phyloP scores from a whole-genome alignment of 768 basidiomycete species.

The Pulveroboletus sp. region DNA sequence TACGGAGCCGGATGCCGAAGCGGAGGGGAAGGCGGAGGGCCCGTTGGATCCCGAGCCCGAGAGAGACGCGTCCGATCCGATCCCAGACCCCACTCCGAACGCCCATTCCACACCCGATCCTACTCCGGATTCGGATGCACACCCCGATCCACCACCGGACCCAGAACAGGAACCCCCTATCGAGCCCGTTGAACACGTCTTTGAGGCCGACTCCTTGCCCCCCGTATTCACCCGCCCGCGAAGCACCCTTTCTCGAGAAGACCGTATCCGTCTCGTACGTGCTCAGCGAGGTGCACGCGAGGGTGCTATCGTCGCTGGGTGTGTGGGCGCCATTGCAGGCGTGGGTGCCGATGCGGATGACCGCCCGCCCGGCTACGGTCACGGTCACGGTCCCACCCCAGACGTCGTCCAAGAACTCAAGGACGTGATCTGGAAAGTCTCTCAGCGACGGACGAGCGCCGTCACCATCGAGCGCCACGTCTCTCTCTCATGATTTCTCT shows the following conservation, averaged over 20 bases:
- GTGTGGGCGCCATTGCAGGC: too few species aligned
- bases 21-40: conserved; percentile 26
- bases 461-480: not conserved
- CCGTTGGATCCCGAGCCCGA: too few species aligned
- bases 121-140: not conserved
- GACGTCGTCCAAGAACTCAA: conserved; percentile 84
- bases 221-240: conserved; percentile 51
- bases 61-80: too few species aligned
- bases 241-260: conserved; percentile 68
- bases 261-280: conserved; percentile 63
- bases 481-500: too few species aligned
- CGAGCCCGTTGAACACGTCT: conserved; percentile 75
- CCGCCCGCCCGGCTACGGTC: too few species aligned
- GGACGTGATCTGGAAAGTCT: conserved; percentile 85
- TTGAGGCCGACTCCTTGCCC: conserved; percentile 56
- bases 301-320: too few species aligned
- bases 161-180: conserved; percentile 38
- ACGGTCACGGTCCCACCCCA: conserved; percentile 70
- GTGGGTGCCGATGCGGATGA: too few species aligned
- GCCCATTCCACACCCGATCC: too few species aligned
- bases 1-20: conserved; percentile 49
- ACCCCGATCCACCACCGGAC: conserved; percentile 47
- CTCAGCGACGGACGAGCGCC: conserved; percentile 47
- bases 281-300: conserved; percentile 21
- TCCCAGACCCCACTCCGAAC: too few species aligned